Conservation (phyloP, 2,329 filamentous ascomycete species). For the Aspergillus luchuensis region DNA sequence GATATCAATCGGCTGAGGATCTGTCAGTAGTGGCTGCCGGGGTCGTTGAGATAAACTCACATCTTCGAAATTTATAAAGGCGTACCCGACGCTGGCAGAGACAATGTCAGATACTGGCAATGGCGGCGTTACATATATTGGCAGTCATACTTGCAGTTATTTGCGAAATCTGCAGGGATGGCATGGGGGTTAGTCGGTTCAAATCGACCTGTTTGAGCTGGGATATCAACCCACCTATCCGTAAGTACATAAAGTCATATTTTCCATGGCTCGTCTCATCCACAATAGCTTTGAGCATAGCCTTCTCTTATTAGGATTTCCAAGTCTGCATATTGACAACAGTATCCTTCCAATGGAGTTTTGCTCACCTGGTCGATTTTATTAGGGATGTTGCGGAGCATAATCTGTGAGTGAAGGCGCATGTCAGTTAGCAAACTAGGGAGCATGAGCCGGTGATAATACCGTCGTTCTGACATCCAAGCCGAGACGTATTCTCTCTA, state of each 20-base stretch:
- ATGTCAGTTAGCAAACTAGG: not conserved
- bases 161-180: conserved; percentile 64
- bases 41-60: conserved; percentile 50
- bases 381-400: conserved; percentile 94
- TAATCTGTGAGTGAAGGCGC: conserved; percentile 61
- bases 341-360: not conserved
- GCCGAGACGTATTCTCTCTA: conserved; percentile 55
- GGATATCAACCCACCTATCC: conserved; percentile 61
- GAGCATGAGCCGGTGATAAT: conserved; percentile 31
- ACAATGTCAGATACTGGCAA: conserved; percentile 9
- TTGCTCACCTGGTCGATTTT: conserved; percentile 66
- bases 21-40: conserved; percentile 40
- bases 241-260: conserved; percentile 93
- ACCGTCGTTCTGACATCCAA: conserved; percentile 76
- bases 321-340: not conserved
- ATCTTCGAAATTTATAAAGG: conserved; percentile 92
- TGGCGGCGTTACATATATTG: not conserved
- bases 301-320: conserved; percentile 42
- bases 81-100: conserved; percentile 78
- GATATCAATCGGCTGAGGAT: conserved; percentile 67
- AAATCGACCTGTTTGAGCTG: not conserved
- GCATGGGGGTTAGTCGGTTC: not conserved
- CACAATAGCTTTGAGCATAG: conserved; percentile 75
- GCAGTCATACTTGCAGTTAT: conserved; percentile 73
- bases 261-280: conserved; percentile 77